These are phyloP conservation scores for Graphiopsis chlorocephala DNA, from an alignment of 2,329 filamentous ascomycete species.

Conservation along the genomic window DNA sequence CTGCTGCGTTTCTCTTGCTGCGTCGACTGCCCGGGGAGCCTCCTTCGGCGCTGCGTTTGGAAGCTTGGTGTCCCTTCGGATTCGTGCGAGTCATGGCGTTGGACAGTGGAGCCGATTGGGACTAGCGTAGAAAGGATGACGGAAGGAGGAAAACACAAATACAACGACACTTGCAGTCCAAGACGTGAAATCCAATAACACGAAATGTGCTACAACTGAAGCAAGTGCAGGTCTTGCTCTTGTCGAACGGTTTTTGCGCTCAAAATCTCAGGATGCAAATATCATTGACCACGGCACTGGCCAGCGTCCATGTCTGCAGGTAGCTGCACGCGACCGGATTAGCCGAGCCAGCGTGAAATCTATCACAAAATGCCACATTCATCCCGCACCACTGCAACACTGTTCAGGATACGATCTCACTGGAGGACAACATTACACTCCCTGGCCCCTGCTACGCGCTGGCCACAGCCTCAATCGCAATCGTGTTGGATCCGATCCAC, in stretches of 20 bases:
- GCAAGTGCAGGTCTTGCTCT: not conserved
- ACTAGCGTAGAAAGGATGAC: not conserved
- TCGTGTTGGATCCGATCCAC: not conserved
- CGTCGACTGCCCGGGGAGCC: not conserved
- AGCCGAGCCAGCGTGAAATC: not conserved
- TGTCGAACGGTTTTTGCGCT: not conserved
- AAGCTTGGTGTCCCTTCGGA: not conserved
- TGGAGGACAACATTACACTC: not conserved
- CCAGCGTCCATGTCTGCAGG: not conserved
- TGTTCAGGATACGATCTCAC: not conserved
- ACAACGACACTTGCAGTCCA: not conserved
- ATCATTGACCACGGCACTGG: no score
- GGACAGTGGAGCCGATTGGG: not conserved
- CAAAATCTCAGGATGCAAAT: not conserved
- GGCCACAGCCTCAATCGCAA: not conserved
- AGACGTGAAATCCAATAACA: not conserved
- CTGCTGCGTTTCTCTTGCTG: not conserved
- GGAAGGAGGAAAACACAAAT: not conserved
- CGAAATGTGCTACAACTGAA: not conserved
- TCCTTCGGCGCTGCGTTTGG: not conserved
- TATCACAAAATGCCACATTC: not conserved
- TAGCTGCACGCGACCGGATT: not conserved
- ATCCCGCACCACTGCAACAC: not conserved
- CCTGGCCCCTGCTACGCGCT: not conserved
- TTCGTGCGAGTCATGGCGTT: not conserved